These are phyloP conservation scores for Zizania latifolia DNA, from an alignment of 176 grass and related monocot species.

Conservation along the genomic window DNA sequence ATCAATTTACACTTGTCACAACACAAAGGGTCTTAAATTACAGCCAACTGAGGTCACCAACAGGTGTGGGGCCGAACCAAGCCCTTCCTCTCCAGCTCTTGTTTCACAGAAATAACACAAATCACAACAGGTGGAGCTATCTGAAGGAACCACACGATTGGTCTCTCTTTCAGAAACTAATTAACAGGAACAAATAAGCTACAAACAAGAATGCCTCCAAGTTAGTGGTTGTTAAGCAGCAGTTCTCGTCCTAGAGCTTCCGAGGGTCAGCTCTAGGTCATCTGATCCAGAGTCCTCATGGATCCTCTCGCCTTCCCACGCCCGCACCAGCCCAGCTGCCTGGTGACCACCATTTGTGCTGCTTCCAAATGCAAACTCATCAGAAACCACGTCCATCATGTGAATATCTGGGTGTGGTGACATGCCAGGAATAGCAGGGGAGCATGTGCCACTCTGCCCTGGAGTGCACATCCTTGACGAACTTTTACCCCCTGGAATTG, in stretches of 20 bases:
- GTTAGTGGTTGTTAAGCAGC: constrained; percentile 29
- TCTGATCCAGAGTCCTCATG: constrained; percentile 80
- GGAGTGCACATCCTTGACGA: constrained; percentile 63
- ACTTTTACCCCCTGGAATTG: not conserved
- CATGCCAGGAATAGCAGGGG: constrained; percentile 46
- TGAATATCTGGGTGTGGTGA: constrained; percentile 34
- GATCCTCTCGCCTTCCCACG: constrained; percentile 94
- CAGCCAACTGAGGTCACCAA: constrained; percentile 4
- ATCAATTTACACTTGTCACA: constrained; percentile 48
- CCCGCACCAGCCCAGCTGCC: constrained; percentile 42
- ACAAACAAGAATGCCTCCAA: constrained; percentile 10
- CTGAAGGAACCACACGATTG: constrained; percentile 26
- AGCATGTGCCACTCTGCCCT: constrained; percentile 78
- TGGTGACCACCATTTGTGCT: constrained; percentile 34
- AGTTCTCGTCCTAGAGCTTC: constrained; percentile 43
- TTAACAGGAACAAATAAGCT: constrained; percentile 14
- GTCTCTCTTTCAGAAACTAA: constrained; percentile 43
- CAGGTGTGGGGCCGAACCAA: not conserved
- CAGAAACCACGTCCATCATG: constrained; percentile 45
- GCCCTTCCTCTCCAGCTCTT: not conserved
- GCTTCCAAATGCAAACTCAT: constrained; percentile 92
- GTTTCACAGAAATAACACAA: constrained; percentile 40
- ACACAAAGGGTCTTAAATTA: not conserved
- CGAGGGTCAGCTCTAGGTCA: constrained; percentile 86
- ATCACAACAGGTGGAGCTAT: constrained; percentile 28